phyloP scores from a whole-genome alignment of 139 green algal genomes.

The Tetratostichococcus sp. region DNA sequence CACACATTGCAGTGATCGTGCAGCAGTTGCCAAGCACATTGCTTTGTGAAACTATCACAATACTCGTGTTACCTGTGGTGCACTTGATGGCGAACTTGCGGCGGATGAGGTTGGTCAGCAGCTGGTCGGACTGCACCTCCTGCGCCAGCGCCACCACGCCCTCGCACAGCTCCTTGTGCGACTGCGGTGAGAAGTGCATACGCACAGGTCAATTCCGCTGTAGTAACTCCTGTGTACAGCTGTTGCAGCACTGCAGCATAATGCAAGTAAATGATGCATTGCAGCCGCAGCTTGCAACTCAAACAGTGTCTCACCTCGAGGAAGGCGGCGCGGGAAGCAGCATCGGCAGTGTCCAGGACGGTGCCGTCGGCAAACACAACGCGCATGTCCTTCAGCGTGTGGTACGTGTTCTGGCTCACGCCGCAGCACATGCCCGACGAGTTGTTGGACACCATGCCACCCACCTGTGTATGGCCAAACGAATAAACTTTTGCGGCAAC shows the following conservation, averaged over 20 bases:
- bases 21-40: no score
- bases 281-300: no score
- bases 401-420: conserved; percentile 91
- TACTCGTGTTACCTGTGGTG: conserved; percentile 82
- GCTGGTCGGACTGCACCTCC: conserved; percentile 71
- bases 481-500: conserved; percentile 46
- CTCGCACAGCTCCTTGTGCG: conserved; percentile 67
- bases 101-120: conserved; percentile 85
- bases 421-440: conserved; percentile 97
- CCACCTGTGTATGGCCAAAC: conserved; percentile 29
- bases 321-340: conserved; percentile 64
- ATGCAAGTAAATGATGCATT: no score
- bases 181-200: conserved; percentile 30
- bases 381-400: conserved; percentile 93
- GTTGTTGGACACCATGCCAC: conserved; percentile 97
- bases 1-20: no score
- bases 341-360: conserved; percentile 89
- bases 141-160: conserved; percentile 70
- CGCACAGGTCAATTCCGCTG: no score
- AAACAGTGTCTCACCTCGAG: conserved; percentile 42
- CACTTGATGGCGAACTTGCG: conserved; percentile 99
- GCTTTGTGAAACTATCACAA: no score
- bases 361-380: conserved; percentile 92
- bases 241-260: neutral
- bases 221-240: no score